Conservation (phyloP, 495 filamentous ascomycete species). For the Viridothelium virens region DNA sequence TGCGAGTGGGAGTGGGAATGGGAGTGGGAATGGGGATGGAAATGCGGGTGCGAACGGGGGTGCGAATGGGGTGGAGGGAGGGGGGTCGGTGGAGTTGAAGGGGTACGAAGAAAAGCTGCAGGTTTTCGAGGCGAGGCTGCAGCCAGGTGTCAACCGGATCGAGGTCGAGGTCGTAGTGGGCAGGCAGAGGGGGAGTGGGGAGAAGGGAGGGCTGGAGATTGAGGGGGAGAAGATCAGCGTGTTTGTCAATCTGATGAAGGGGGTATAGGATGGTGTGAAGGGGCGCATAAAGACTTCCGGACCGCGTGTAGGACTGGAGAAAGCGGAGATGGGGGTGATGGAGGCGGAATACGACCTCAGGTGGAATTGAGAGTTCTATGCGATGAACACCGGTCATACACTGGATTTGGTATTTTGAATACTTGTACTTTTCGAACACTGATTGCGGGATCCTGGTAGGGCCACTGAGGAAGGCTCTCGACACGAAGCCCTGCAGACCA, state of each 20-base stretch:
- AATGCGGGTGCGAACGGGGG: conserved; percentile 14
- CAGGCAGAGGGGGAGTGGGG: conserved; percentile 17
- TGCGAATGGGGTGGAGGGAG: conserved; percentile 13
- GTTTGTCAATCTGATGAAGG: conserved; percentile 34
- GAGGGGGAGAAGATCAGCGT: conserved; percentile 36
- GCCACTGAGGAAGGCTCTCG: background rate
- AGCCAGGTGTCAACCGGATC: conserved; percentile 33
- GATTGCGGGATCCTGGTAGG: background rate
- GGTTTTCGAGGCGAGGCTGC: conserved; percentile 34
- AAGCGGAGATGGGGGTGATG: too few species aligned
- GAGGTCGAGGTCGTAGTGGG: conserved; percentile 36
- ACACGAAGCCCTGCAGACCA: background rate
- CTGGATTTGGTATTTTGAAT: background rate
- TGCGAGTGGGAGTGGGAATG: conserved; percentile 13
- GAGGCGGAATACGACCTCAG: too few species aligned
- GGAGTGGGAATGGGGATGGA: background rate
- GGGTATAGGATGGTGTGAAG: conserved; percentile 1
- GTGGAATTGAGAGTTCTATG: too few species aligned
- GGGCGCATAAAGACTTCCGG: too few species aligned
- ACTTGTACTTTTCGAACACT: background rate
- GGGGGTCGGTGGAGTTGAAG: background rate
- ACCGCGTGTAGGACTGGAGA: too few species aligned
- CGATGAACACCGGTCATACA: too few species aligned
- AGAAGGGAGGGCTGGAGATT: conserved; percentile 25
- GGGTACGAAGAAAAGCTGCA: conserved; percentile 26